phyloP scores from a whole-genome alignment of 306 rosid species.

The Pueraria montana region DNA sequence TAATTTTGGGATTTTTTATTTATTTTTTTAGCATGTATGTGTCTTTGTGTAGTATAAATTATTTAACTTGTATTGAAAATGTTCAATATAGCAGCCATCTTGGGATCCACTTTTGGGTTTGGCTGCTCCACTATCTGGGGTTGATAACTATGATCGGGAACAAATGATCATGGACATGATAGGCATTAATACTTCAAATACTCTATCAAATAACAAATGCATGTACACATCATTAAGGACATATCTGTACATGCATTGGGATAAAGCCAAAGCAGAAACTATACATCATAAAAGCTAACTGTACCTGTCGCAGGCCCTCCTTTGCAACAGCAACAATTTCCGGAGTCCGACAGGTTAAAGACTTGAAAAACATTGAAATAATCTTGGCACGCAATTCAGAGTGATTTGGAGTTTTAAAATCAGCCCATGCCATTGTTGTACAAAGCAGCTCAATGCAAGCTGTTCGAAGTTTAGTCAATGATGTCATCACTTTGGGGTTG shows the following conservation, averaged over 20 bases:
- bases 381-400: slow-evolving; percentile 96
- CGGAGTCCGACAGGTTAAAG: slow-evolving; percentile 92
- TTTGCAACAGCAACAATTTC: slow-evolving; percentile 99
- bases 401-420: slow-evolving; percentile 91
- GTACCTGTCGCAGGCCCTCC: slow-evolving; percentile 98
- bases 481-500: slow-evolving; percentile 93
- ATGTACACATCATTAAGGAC: slow-evolving; percentile 21
- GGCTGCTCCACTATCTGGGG: neutral
- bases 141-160: slow-evolving; percentile 21
- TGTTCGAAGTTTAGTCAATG: slow-evolving; percentile 90
- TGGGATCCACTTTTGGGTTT: neutral
- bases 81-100: neutral
- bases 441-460: slow-evolving; percentile 98
- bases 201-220: slow-evolving; percentile 1
- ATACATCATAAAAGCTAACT: slow-evolving; percentile 35
- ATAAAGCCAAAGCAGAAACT: slow-evolving; percentile 41
- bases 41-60: neutral
- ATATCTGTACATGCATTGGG: slow-evolving; percentile 29
- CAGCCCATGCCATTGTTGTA: slow-evolving; percentile 99
- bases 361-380: slow-evolving; percentile 97
- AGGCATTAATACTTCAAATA: slow-evolving; percentile 10
- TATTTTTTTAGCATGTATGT: neutral
- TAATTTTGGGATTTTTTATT: neutral
- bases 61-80: neutral
- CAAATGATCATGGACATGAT: slow-evolving; percentile 37